phyloP scores from a whole-genome alignment of 2,329 filamentous ascomycete species.

The Aspergillus sp. region DNA sequence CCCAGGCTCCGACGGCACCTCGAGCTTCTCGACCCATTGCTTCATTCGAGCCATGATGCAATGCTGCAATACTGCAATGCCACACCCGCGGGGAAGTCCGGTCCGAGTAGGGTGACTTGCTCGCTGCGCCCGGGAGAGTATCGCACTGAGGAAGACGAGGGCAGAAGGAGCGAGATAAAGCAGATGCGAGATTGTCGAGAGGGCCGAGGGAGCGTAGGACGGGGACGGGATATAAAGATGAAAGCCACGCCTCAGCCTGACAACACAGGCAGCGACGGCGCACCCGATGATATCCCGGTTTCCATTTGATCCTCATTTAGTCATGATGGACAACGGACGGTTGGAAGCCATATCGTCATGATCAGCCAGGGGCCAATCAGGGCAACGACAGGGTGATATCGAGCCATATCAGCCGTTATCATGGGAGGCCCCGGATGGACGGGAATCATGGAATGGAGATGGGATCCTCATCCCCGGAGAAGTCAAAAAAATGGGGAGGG shows the following conservation, averaged over 20 bases:
- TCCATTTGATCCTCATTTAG: neutral
- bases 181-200: neutral
- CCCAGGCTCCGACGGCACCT: slow-evolving; percentile 73
- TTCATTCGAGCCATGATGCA: slow-evolving; percentile 28
- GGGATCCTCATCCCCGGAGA: neutral
- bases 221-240: neutral
- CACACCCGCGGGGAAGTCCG: neutral
- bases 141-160: neutral
- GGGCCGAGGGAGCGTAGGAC: neutral
- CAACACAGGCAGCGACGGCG: no score
- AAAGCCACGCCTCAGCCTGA: neutral
- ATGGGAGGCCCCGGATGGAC: neutral
- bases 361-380: neutral
- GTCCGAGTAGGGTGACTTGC: no score
- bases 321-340: neutral
- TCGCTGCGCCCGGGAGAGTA: no score
- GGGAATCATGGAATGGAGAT: neutral
- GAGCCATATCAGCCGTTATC: neutral
- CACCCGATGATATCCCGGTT: neutral
- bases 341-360: neutral
- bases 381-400: neutral
- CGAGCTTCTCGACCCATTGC: slow-evolving; percentile 55
- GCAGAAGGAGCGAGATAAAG: neutral
- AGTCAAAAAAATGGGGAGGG: neutral
- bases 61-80: neutral